Percentiles rank a stretch among this genome's conserved stretches.
Conservation (phyloP, 352 stramenopile genomes). For the Phytophthora brassicae region DNA sequence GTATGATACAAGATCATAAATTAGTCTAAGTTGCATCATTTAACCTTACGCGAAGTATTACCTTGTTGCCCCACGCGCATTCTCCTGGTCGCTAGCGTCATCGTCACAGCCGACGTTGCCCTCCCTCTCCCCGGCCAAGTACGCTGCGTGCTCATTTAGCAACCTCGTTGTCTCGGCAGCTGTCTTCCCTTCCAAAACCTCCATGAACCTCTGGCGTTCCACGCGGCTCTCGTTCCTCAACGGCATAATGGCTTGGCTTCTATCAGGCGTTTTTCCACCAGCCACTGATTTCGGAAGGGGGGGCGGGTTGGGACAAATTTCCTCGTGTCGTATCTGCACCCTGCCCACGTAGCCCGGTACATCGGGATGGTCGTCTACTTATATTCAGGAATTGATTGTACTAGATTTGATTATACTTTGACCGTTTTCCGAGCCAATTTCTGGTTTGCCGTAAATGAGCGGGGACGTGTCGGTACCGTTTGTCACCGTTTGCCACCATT, state of each 20-base stretch:
- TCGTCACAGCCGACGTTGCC: background rate
- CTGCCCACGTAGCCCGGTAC: background rate
- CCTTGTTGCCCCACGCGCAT: no score
- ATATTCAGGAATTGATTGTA: conserved; percentile 1
- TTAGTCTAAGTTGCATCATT: no score
- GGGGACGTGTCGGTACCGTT: no score
- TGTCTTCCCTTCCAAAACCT: background rate
- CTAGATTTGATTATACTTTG: conserved; percentile 9
- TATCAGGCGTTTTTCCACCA: background rate
- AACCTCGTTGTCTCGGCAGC: background rate
- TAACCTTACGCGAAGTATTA: no score
- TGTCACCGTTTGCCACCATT: no score
- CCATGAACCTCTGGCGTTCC: background rate
- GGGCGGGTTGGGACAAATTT: background rate
- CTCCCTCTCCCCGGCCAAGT: background rate
- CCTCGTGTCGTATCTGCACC: background rate
- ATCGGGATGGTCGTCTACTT: background rate
- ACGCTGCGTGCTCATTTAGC: background rate
- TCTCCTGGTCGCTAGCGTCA: no score
- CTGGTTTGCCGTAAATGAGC: no score
- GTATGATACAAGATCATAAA: no score
- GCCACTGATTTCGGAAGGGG: conserved; percentile 7
- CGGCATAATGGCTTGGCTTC: background rate
- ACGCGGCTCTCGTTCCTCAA: background rate
- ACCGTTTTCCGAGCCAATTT: conserved; percentile 3